A percentile compares a stretch with the other conserved stretches of the same genome.
phyloP scores from a whole-genome alignment of 306 rosid species.

The Vicia sativa region DNA sequence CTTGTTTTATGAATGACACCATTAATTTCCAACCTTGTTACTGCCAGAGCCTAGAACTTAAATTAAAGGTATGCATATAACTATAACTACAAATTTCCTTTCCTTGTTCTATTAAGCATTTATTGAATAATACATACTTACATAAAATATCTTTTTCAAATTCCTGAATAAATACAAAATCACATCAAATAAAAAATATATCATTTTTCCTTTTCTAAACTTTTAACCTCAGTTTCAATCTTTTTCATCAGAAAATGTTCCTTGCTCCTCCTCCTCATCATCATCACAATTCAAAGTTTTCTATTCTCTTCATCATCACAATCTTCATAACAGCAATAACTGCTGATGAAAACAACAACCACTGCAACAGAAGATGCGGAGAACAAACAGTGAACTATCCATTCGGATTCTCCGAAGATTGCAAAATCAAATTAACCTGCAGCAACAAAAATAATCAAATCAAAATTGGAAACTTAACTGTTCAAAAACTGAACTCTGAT shows the following conservation, averaged over 20 bases:
- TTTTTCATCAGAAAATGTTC: conserved; percentile 46
- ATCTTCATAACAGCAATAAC: conserved; percentile 36
- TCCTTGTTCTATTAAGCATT: conserved; percentile 50
- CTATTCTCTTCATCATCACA: conserved; percentile 28
- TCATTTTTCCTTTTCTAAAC: background rate
- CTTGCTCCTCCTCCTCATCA: conserved; percentile 11
- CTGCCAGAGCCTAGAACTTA: conserved; percentile 31
- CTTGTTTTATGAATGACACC: background rate
- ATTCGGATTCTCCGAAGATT: conserved; percentile 58
- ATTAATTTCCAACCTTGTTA: conserved; percentile 26
- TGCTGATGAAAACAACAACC: conserved; percentile 18
- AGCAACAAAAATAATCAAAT: background rate
- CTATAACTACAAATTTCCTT: background rate
- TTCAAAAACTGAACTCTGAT: conserved; percentile 51
- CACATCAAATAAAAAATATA: conserved; percentile 13
- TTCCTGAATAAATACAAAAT: conserved; percentile 43
- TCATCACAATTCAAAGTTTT: conserved; percentile 7
- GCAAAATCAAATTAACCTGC: conserved; percentile 55
- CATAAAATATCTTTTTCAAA: too few relatives aligned
- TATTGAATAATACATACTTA: conserved; percentile 51
- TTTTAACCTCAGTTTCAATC: conserved; percentile 30
- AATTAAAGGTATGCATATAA: conserved; percentile 11
- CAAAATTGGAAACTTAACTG: conserved; percentile 46
- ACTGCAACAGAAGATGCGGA: conserved; percentile 42
- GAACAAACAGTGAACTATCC: conserved; percentile 52